These are phyloP conservation scores for Cryomyces antarcticus DNA, from an alignment of 495 filamentous ascomycete genomes.

Conservation along the genomic window DNA sequence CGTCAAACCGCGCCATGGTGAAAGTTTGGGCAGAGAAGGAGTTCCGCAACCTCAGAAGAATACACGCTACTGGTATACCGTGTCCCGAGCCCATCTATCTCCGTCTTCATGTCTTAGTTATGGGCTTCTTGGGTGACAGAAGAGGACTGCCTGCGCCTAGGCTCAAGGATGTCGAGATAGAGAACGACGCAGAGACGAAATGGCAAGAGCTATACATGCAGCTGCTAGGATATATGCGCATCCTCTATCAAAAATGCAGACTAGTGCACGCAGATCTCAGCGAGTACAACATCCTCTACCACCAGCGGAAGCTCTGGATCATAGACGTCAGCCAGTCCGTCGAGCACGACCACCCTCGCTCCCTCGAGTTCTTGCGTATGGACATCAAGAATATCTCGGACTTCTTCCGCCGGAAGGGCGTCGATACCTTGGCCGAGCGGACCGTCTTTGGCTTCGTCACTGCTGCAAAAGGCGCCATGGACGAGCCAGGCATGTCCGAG, in stretches of 20 bases:
- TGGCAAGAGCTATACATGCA: constrained; percentile 68
- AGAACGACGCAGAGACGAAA: constrained; percentile 32
- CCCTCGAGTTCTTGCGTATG: constrained; percentile 83
- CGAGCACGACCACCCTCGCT: constrained; percentile 85
- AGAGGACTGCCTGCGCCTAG: constrained; percentile 74
- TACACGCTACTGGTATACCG: constrained; percentile 64
- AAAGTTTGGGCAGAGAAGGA: constrained; percentile 98
- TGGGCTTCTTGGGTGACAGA: constrained; percentile 77
- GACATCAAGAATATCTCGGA: constrained; percentile 91
- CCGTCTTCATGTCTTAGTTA: constrained; percentile 75
- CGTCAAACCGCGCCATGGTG: constrained; percentile 83
- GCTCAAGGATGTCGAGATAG: constrained; percentile 45
- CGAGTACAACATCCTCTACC: constrained; percentile 91
- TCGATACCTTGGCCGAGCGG: constrained; percentile 55
- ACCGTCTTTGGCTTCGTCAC: constrained; percentile 65
- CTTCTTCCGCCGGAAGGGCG: constrained; percentile 67
- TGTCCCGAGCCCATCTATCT: constrained; percentile 79
- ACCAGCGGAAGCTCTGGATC: constrained; percentile 64
- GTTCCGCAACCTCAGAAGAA: constrained; percentile 75
- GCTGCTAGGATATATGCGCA: constrained; percentile 70
- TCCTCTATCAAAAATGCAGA: constrained; percentile 71
- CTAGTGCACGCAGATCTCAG: constrained; percentile 92
- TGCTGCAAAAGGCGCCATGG: constrained; percentile 28
- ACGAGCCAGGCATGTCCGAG: constrained; percentile 24
- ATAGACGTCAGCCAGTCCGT: constrained; percentile 97